Base-by-base conservation (phyloP, 352 stramenopile genomes). In the Peronospora belbahrii region DNA sequence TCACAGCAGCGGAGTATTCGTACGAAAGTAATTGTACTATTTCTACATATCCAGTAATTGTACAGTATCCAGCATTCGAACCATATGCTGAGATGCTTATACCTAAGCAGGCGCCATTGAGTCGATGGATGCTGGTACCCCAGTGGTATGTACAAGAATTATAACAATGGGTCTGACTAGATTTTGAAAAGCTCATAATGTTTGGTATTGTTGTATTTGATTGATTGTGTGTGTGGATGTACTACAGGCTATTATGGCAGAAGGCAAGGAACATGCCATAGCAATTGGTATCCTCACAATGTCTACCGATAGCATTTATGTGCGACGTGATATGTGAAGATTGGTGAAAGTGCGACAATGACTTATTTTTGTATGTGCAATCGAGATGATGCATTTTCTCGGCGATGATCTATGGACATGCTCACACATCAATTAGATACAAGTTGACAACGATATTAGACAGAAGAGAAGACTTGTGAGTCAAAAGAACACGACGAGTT, bases 211-310 rank as follows among this genome's bases (percentile, higher is more conserved):
- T n/a, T n/a, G n/a, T n/a, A n/a, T n/a, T n/a, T n/a, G n/a, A n/a
- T n/a, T n/a, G 17, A 6, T 1, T 42, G 31, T 18, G 6, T 15
- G 5, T 42, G 17, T 13, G n/a, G n/a, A n/a, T n/a, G n/a, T n/a
- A n/a, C n/a, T n/a, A 1, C 33, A 88, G 72, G 88, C 88, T 18
- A 97, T 99, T 58, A 97, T 97, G 85, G 96, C 96, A 3, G 95
- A 99, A 61, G 95, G 95, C 39, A 99, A 99, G 67, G 83, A 98
- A 51, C 76, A 95, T 59, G 89, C 95, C 15, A 89, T 98, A 66
- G 96, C 94, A 51, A 94, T 98, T 58, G 96, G 96, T 45, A 70
- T 97, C 38, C 95, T 98, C 43, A 93, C 82, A 25, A 96, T 98
- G 81, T 97, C 88, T 15, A 97, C 92, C 43, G 73, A 81, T 17